Base-by-base conservation (phyloP, 1,284 basidiomycete species). In the Trametes sp. region DNA sequence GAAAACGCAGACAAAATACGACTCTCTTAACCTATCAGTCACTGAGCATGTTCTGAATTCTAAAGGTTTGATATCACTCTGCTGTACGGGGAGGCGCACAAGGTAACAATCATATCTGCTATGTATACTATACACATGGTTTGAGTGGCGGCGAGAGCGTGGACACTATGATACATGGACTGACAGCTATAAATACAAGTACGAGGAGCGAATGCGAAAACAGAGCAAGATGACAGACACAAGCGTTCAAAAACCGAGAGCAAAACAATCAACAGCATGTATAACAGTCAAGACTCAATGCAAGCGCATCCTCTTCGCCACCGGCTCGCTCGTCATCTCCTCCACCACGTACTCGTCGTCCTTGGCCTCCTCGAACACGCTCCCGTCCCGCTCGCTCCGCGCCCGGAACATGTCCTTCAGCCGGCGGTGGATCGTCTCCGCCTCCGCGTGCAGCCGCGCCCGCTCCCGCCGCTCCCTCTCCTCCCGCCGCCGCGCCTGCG, bases 1-100 rank as follows among this genome's bases (percentile, higher is more conserved):
- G 68, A 72, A 72, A 72, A 72, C 35, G 64, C 61, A 65, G 62
- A 65, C 63, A 72, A 69, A 72, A 70, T 46, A 63, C 53, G 65
- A 64, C 60, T 58, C 62, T 49, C 46, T 29, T 24, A 33, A 49
- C 48, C 19, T 45, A 26, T 45, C 6, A 42, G 19, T 19, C n/a
- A n/a, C n/a, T n/a, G n/a, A n/a, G n/a, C n/a, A n/a, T n/a, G n/a
- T n/a, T n/a, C n/a, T n/a, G n/a, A n/a, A n/a, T n/a, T n/a, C n/a
- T n/a, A n/a, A n/a, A n/a, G n/a, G n/a, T n/a, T n/a, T n/a, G n/a
- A n/a, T n/a, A n/a, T n/a, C n/a, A n/a, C n/a, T n/a, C n/a, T n/a
- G n/a, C n/a, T n/a, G n/a, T n/a, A n/a, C n/a, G n/a, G n/a, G n/a
- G n/a, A n/a, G n/a, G n/a, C n/a, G n/a, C n/a, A n/a, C n/a, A n/a